Percentiles rank a stretch among this genome's conserved stretches.
These are phyloP conservation scores for Yamadazyma dushanensis DNA, from an alignment of 1,139 yeast genomes.

Conservation along the genomic window DNA sequence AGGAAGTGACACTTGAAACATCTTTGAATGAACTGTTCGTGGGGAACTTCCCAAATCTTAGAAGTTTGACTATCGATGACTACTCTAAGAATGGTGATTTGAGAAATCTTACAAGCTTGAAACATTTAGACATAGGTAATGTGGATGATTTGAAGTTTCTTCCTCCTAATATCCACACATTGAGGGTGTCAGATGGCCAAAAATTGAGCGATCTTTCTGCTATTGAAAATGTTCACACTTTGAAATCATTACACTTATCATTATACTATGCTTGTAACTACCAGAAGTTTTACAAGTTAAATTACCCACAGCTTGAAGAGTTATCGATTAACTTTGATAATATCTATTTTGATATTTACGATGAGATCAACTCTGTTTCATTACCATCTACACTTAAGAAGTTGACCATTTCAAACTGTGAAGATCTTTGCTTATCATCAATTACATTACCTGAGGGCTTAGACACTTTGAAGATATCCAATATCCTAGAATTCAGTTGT, in stretches of 20 bases:
- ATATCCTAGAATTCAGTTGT: conserved; percentile 5
- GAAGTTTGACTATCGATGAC: conserved; percentile 8
- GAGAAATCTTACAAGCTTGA: conserved; percentile 6
- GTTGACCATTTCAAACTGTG: conserved; percentile 9
- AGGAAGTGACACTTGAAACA: conserved; percentile 5
- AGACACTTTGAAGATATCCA: conserved; percentile 3
- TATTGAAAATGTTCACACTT: conserved; percentile 5
- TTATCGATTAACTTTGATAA: conserved; percentile 8
- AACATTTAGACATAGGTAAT: conserved; percentile 8
- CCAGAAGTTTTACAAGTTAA: conserved; percentile 8
- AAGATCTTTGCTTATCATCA: conserved; percentile 10
- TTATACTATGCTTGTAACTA: conserved; percentile 8
- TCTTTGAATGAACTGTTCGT: conserved; percentile 8
- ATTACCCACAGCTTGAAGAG: conserved; percentile 8
- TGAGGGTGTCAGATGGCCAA: conserved; percentile 11
- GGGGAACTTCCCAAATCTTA: conserved; percentile 10
- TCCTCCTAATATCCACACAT: conserved; percentile 7
- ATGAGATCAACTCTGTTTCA: conserved; percentile 9
- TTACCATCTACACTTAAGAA: conserved; percentile 8
- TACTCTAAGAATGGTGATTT: conserved; percentile 10
- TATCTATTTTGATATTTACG: conserved; percentile 9
- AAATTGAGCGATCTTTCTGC: conserved; percentile 4
- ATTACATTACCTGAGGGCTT: conserved; percentile 9
- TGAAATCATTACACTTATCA: conserved; percentile 5
- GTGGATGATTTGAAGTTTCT: conserved; percentile 8